These are phyloP conservation scores for Ramalina intermedia DNA, from an alignment of 495 filamentous ascomycete species.

Conservation along the genomic window DNA sequence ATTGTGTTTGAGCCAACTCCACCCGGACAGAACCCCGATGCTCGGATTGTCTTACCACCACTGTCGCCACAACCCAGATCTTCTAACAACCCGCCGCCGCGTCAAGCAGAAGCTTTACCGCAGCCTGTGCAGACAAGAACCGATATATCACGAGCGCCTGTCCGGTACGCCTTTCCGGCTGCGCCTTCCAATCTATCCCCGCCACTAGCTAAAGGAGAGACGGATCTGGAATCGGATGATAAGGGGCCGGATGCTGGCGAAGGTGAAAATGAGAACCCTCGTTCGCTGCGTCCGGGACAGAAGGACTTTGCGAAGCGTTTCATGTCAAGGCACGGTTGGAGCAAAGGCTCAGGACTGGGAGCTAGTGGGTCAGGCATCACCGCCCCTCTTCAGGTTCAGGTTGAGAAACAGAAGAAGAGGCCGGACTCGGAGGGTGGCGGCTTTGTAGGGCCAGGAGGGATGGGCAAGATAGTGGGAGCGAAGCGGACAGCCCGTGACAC, in stretches of 20 bases:
- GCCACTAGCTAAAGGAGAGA: conserved; percentile 40
- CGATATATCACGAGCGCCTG: conserved; percentile 73
- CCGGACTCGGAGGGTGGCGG: conserved; percentile 69
- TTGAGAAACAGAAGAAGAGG: conserved; percentile 69
- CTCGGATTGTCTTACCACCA: conserved; percentile 17
- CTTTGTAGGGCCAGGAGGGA: conserved; percentile 50
- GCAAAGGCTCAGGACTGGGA: conserved; percentile 72
- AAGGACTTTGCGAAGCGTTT: conserved; percentile 72
- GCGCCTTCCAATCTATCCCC: conserved; percentile 40
- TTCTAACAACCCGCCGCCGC: conserved; percentile 5
- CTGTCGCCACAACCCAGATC: conserved; percentile 18
- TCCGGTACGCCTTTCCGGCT: conserved; percentile 61
- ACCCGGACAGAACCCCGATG: conserved; percentile 15
- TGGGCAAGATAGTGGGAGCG: conserved; percentile 69
- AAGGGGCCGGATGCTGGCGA: conserved; percentile 33
- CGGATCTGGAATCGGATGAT: conserved; percentile 28
- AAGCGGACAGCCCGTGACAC: conserved; percentile 33
- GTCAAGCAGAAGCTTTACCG: neutral
- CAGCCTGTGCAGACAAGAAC: conserved; percentile 21
- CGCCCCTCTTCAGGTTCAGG: conserved; percentile 64
- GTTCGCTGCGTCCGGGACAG: conserved; percentile 62
- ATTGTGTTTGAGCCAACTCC: conserved; percentile 14
- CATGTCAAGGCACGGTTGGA: conserved; percentile 84
- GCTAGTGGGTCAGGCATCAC: conserved; percentile 67
- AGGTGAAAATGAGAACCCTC: conserved; percentile 34